These are phyloP conservation scores for Saturnispora sanitii DNA, from an alignment of 805 yeast genomes.

Conservation along the genomic window DNA sequence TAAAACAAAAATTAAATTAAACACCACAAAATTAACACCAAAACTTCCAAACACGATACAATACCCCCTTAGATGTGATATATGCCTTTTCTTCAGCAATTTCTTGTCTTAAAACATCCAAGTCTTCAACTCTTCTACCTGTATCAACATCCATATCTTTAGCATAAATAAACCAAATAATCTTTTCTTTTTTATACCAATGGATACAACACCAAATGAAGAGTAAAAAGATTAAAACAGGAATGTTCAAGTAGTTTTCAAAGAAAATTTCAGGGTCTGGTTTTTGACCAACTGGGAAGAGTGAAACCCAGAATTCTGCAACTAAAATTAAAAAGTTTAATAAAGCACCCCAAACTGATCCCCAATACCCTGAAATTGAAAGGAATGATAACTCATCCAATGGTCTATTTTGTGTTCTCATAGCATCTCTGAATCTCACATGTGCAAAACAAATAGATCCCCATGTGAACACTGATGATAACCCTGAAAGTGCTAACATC, in stretches of 20 bases:
- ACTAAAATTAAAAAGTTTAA: conserved; percentile 52
- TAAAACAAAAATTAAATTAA: too few relatives aligned
- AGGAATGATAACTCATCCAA: conserved; percentile 57
- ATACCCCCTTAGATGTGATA: conserved; percentile 36
- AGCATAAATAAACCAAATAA: conserved; percentile 35
- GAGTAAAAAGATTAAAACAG: conserved; percentile 47
- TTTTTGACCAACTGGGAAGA: conserved; percentile 54
- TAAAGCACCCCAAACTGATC: conserved; percentile 54
- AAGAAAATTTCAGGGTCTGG: conserved; percentile 55
- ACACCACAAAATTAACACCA: conserved; percentile 55
- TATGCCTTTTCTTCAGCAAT: conserved; percentile 46
- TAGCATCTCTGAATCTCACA: conserved; percentile 59
- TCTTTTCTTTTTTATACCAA: conserved; percentile 34
- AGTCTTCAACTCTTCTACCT: conserved; percentile 53
- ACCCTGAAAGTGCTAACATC: conserved; percentile 69
- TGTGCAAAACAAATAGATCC: conserved; percentile 61
- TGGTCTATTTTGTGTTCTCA: conserved; percentile 56
- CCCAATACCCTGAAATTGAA: conserved; percentile 59
- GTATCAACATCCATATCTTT: conserved; percentile 48
- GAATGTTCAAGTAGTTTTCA: conserved; percentile 53
- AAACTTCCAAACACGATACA: conserved; percentile 41
- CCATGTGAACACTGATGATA: conserved; percentile 76
- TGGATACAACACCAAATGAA: conserved; percentile 33
- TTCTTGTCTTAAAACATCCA: conserved; percentile 47
- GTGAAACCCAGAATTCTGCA: conserved; percentile 78